phyloP scores from a whole-genome alignment of 2,329 filamentous ascomycete genomes.

The Fusarium caatingaense region DNA sequence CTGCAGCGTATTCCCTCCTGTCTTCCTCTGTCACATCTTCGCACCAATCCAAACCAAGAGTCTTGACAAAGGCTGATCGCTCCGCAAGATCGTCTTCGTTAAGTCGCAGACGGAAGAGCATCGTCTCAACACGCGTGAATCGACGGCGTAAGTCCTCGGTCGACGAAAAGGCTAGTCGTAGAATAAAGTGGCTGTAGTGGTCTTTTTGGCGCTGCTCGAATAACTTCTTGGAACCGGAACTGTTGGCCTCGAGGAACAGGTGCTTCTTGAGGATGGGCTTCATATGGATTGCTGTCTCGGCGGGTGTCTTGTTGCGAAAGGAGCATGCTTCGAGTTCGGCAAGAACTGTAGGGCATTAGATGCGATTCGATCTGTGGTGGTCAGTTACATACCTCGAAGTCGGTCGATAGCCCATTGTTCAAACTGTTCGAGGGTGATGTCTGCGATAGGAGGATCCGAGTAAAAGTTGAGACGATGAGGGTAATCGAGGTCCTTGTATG shows the following conservation, averaged over 20 bases:
- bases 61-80: conserved; percentile 78
- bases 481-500: conserved; percentile 83
- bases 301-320: conserved; percentile 88
- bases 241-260: conserved; percentile 82
- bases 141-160: conserved; percentile 91
- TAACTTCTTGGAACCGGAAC: conserved; percentile 68
- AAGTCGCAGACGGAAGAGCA: conserved; percentile 87
- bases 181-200: conserved; percentile 97
- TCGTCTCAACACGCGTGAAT: conserved; percentile 87
- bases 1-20: conserved; percentile 69
- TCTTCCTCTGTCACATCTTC: conserved; percentile 85
- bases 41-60: conserved; percentile 89
- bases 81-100: conserved; percentile 80
- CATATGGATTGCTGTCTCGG: conserved; percentile 87
- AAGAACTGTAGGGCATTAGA: conserved; percentile 67
- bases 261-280: conserved; percentile 88
- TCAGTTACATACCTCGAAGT: conserved; percentile 71
- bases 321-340: conserved; percentile 93
- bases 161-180: conserved; percentile 89
- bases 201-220: conserved; percentile 87
- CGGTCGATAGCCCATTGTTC: conserved; percentile 98
- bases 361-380: accelerated
- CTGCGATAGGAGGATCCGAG: conserved; percentile 84
- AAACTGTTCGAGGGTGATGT: conserved; percentile 96
- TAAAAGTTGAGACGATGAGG: conserved; percentile 94